Conservation (phyloP, 1,284 basidiomycete genomes). For the Pyrrhoderma noxium region DNA sequence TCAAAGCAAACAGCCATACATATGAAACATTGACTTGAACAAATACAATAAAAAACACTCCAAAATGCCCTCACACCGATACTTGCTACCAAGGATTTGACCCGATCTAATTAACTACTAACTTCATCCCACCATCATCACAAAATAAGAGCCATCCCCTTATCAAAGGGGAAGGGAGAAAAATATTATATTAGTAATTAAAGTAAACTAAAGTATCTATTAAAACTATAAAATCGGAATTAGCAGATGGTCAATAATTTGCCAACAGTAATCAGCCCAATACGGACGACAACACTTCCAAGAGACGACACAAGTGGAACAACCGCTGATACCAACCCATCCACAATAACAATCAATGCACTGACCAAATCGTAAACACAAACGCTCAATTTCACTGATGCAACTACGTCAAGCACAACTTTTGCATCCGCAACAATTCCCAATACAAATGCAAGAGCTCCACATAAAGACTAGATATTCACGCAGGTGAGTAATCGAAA, state of each 20-base stretch:
- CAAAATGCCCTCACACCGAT: too few relatives aligned
- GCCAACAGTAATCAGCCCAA: conserved; percentile 4
- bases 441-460: conserved; percentile 7
- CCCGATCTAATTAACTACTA: too few relatives aligned
- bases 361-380: conserved; percentile 6
- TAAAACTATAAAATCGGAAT: too few relatives aligned
- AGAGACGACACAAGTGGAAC: conserved; percentile 9
- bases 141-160: too few relatives aligned
- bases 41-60: too few relatives aligned
- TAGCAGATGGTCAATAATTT: conserved; percentile 4
- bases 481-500: neutral
- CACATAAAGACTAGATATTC: neutral
- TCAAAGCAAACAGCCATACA: too few relatives aligned
- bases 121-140: too few relatives aligned
- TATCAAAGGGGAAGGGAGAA: too few relatives aligned
- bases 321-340: conserved; percentile 6
- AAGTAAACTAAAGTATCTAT: too few relatives aligned
- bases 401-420: conserved; percentile 1
- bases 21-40: too few relatives aligned
- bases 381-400: neutral
- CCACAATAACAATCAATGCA: conserved; percentile 2
- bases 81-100: too few relatives aligned
- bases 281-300: neutral
- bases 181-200: too few relatives aligned
- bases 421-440: neutral